Percentiles rank a stretch among this genome's conserved stretches.
Conservation (phyloP, 2,329 filamentous ascomycete species). For the Aspergillus jensenii region DNA sequence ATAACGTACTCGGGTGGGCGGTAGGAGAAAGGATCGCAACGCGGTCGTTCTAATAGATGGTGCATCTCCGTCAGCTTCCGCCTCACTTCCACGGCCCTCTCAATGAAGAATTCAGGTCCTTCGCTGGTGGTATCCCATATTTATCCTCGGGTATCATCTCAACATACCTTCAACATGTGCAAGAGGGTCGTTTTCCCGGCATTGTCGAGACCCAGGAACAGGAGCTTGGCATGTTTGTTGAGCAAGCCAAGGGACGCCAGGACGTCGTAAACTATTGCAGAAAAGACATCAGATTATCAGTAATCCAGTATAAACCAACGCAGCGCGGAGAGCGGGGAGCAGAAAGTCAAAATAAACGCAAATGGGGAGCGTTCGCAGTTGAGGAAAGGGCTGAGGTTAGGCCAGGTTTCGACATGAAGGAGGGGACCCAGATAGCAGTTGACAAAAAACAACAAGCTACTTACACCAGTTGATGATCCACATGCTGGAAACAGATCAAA, state of each 20-base stretch:
- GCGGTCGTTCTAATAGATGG: conserved; percentile 70
- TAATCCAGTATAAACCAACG: not conserved
- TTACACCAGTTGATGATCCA: conserved; percentile 97
- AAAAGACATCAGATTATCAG: conserved; percentile 2
- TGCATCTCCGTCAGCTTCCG: not conserved
- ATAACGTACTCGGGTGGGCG: conserved; percentile 77
- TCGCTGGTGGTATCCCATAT: too few relatives aligned
- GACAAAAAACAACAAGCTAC: conserved; percentile 25
- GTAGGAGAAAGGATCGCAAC: conserved; percentile 89
- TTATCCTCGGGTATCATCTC: not conserved
- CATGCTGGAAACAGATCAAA: conserved; percentile 54
- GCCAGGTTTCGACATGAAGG: conserved; percentile 7
- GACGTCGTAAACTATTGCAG: conserved; percentile 75
- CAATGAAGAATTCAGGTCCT: not conserved
- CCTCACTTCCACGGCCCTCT: not conserved
- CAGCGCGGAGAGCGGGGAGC: too few relatives aligned
- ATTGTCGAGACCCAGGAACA: conserved; percentile 92
- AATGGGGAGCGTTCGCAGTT: not conserved
- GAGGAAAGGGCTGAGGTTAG: not conserved
- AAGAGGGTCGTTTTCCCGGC: conserved; percentile 91
- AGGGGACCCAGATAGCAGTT: conserved; percentile 3
- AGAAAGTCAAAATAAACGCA: not conserved
- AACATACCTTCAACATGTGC: conserved; percentile 87
- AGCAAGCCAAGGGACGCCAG: conserved; percentile 82
- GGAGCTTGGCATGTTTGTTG: conserved; percentile 94